Evolutionary conservation across 1,139 yeast genomes (phyloP).

Genomic region (Sugiyamaella novakii): DNA sequence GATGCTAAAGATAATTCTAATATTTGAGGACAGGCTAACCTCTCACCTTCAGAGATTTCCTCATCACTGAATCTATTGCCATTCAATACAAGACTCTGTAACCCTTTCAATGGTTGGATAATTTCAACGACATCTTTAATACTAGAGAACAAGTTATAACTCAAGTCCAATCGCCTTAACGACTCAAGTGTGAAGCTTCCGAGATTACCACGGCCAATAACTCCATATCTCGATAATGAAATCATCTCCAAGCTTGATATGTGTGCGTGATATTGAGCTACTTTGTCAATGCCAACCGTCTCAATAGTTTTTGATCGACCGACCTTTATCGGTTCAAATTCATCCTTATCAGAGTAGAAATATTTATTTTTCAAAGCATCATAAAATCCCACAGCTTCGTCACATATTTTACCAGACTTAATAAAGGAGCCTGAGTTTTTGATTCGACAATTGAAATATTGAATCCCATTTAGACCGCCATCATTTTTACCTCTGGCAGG

Average conservation of each 20-base stretch:
- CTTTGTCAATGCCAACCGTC: constrained; percentile 64
- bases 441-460: constrained; percentile 48
- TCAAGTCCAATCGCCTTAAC: constrained; percentile 56
- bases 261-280: constrained; percentile 52
- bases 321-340: constrained; percentile 33
- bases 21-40: constrained; percentile 24
- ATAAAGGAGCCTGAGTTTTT: constrained; percentile 65
- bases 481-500: constrained; percentile 57
- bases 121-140: constrained; percentile 48
- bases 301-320: constrained; percentile 57
- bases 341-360: constrained; percentile 40
- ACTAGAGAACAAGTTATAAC: constrained; percentile 57
- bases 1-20: constrained; percentile 43
- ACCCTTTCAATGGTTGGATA: constrained; percentile 41
- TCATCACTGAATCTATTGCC: constrained; percentile 58
- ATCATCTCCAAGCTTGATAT: constrained; percentile 51
- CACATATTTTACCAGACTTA: constrained; percentile 49
- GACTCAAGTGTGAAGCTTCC: constrained; percentile 29
- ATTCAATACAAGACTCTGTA: constrained; percentile 56
- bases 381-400: constrained; percentile 43
- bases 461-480: constrained; percentile 51
- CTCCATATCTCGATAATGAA: constrained; percentile 50
- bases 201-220: constrained; percentile 19
- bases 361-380: constrained; percentile 57
- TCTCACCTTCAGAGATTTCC: not conserved